A percentile compares a stretch with the other conserved stretches of the same genome.
Conservation (phyloP, 2,329 filamentous ascomycete genomes). For the Alternaria sp. region DNA sequence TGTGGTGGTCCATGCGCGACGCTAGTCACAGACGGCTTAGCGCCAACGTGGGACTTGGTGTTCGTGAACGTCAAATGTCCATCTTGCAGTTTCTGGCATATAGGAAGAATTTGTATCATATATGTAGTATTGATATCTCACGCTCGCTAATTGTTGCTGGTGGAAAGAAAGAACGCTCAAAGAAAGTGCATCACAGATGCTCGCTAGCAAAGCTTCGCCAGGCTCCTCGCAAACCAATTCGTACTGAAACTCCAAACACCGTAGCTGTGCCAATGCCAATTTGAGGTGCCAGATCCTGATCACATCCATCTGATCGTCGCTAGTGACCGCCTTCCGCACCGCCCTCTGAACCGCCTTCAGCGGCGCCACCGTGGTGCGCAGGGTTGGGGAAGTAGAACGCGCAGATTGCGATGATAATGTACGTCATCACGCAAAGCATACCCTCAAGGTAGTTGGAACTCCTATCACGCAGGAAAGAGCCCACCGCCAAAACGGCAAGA, state of each 20-base stretch:
- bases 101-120: not conserved
- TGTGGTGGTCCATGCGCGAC: slow-evolving; percentile 16
- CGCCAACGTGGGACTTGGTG: not conserved
- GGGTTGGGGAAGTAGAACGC: slow-evolving; percentile 70
- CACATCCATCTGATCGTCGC: not conserved
- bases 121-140: slow-evolving; percentile 13
- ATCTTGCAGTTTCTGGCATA: not conserved
- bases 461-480: slow-evolving; percentile 85
- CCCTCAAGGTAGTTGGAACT: slow-evolving; percentile 94
- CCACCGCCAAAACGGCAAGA: slow-evolving; percentile 84
- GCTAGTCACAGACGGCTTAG: not conserved
- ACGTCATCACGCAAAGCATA: slow-evolving; percentile 75
- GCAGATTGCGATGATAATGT: slow-evolving; percentile 68
- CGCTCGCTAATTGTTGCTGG: slow-evolving; percentile 24
- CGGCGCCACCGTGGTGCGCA: slow-evolving; percentile 23
- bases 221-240: not conserved
- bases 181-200: slow-evolving; percentile 14
- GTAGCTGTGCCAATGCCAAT: not conserved
- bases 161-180: slow-evolving; percentile 3
- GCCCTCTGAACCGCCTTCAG: slow-evolving; percentile 3
- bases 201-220: slow-evolving; percentile 6
- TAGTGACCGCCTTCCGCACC: slow-evolving; percentile 11
- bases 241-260: slow-evolving; percentile 3
- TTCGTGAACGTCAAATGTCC: too few relatives aligned
- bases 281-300: not conserved